These are phyloP conservation scores for Rhizopus delemar DNA, from an alignment of 371 early-diverging fungal species.

Conservation along the genomic window DNA sequence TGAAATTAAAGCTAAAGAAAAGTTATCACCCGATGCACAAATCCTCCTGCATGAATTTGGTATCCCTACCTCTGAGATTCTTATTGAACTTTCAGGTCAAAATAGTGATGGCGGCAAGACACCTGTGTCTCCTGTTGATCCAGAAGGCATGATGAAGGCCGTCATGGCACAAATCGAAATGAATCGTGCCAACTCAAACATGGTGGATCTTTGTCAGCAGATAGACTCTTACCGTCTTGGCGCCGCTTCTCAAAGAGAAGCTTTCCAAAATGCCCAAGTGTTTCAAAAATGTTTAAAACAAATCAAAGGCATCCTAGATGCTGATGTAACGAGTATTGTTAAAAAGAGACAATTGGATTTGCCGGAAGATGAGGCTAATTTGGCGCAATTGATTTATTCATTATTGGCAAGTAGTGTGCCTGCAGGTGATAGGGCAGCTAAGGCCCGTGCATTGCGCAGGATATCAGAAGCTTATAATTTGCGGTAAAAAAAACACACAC, in stretches of 20 bases:
- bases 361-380: constrained; percentile 38
- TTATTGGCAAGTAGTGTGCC: constrained; percentile 40
- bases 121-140: constrained; percentile 44
- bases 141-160: constrained; percentile 58
- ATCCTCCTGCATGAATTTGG: constrained; percentile 50
- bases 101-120: constrained; percentile 45
- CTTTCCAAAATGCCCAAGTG: constrained; percentile 53
- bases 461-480: constrained; percentile 55
- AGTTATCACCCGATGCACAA: constrained; percentile 50
- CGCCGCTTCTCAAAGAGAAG: constrained; percentile 45
- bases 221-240: constrained; percentile 51
- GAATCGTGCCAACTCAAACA: constrained; percentile 56
- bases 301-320: constrained; percentile 51
- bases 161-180: constrained; percentile 58
- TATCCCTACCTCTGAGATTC: constrained; percentile 45
- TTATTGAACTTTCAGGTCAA: constrained; percentile 50
- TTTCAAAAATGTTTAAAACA: constrained; percentile 56
- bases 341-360: constrained; percentile 33
- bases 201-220: constrained; percentile 55
- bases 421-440: constrained; percentile 29
- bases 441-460: constrained; percentile 40
- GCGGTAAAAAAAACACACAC: constrained; percentile 13
- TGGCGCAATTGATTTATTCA: constrained; percentile 50
- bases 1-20: constrained; percentile 44
- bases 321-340: constrained; percentile 35